phyloP scores from a whole-genome alignment of 1,284 basidiomycete species.

The Porodaedalea pini region DNA sequence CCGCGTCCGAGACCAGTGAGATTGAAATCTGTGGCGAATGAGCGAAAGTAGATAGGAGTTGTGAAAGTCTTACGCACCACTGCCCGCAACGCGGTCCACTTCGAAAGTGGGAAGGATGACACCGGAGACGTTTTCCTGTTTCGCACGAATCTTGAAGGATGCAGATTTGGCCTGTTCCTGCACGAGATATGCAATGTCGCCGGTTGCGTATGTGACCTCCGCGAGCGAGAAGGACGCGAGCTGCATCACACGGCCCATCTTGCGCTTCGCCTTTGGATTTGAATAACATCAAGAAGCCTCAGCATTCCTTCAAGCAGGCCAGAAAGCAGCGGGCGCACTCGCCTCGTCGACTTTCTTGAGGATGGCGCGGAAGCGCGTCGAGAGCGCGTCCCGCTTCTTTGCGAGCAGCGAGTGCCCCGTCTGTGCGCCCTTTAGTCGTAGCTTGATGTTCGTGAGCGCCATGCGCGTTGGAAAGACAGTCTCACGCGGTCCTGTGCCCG shows the following conservation, averaged over 20 bases:
- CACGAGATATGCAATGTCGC: slow-evolving; percentile 94
- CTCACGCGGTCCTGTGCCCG: slow-evolving; percentile 84
- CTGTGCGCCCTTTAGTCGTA: slow-evolving; percentile 92
- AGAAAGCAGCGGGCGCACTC: slow-evolving; percentile 26
- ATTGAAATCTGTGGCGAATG: slow-evolving; percentile 76
- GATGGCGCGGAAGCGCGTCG: slow-evolving; percentile 88
- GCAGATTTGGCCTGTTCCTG: slow-evolving; percentile 91
- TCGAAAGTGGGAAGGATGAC: slow-evolving; percentile 97
- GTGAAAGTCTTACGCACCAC: slow-evolving; percentile 49
- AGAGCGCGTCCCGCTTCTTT: slow-evolving; percentile 96
- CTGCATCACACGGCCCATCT: slow-evolving; percentile 99
- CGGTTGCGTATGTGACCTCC: slow-evolving; percentile 96
- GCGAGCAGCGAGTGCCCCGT: slow-evolving; percentile 96
- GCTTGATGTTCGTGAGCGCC: slow-evolving; percentile 93
- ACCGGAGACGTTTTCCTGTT: slow-evolving; percentile 98
- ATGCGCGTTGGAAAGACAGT: slow-evolving; percentile 93
- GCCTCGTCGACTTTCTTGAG: slow-evolving; percentile 93
- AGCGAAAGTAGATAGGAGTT: neutral
- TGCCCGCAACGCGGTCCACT: slow-evolving; percentile 77
- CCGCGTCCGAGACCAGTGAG: slow-evolving; percentile 97
- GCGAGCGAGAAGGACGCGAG: slow-evolving; percentile 97
- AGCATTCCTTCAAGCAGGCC: neutral
- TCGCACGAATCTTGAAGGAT: slow-evolving; percentile 89
- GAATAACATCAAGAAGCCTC: neutral
- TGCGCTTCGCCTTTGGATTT: slow-evolving; percentile 84